phyloP scores from a whole-genome alignment of 495 filamentous ascomycete species.

The Parachaetomium inaequale region DNA sequence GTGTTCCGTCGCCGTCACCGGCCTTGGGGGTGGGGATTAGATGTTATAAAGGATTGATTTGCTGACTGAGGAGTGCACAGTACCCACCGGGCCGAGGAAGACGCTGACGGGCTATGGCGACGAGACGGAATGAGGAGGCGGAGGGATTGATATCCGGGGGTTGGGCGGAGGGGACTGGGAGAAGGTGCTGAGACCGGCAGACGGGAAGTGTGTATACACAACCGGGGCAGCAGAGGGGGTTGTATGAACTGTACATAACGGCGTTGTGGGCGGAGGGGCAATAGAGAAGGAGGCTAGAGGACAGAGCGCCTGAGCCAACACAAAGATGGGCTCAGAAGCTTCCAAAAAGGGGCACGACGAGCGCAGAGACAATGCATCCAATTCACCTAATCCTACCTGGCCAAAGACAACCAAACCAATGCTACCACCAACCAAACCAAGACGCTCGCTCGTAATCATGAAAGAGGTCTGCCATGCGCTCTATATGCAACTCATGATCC shows the following conservation, averaged over 20 bases:
- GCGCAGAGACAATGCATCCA: neutral
- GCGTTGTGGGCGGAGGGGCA: conserved; percentile 8
- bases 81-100: conserved; percentile 70
- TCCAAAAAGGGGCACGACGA: neutral
- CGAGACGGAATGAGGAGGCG: conserved; percentile 28
- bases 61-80: conserved; percentile 38
- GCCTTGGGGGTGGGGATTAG: neutral
- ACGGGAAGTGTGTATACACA: neutral
- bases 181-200: neutral
- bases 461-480: neutral
- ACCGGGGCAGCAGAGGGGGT: neutral
- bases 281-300: conserved; percentile 1
- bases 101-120: conserved; percentile 78
- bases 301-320: neutral
- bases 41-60: neutral
- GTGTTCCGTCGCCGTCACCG: neutral
- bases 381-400: neutral
- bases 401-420: neutral
- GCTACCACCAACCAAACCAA: neutral
- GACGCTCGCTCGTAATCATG: neutral
- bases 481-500: neutral
- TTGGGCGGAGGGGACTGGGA: neutral
- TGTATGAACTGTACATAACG: conserved; percentile 33
- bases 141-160: neutral
- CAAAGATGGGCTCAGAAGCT: neutral